Evolutionary conservation across 2,329 filamentous ascomycete species (phyloP), one percentile per base, ranked within the genome.

Genomic region (Hypoxylon sp.): DNA sequence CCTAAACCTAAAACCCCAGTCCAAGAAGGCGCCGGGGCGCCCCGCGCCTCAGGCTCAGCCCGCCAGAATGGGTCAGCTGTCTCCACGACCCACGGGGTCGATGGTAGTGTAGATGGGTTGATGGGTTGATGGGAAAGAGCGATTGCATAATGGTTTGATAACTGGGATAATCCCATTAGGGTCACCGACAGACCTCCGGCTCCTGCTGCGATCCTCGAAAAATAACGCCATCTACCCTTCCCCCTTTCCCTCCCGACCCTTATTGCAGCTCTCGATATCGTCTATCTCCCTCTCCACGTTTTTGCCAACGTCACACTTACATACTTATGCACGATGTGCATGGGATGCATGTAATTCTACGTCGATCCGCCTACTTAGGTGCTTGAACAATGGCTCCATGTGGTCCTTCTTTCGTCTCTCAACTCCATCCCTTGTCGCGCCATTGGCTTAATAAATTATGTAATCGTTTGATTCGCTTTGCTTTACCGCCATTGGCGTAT

Each of bases 271-370:
- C 30, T 67, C 48, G 54, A 63, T 63, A 65, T 65, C 61, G 65
- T 70, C 39, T 69, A 70, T 70, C 68, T 69, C 25, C 52, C 46
- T 70, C 68, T 63, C 66, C 66, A 69, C 66, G 68, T 70, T 69
- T 62, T 64, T 48, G 50, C 32, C 53, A 68, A 70, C 65, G 68
- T 69, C 68, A 68, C 66, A 69, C 63, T 63, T 65, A 70, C 65
- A 70, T 70, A 61, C 29, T 58, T 46, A 63, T 70, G 68, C 68
- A 70, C 63, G 63, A 70, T 66, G 54, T 50, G 61, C 67, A 69
- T 69, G 54, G 34, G 50, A 61, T 70, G 68, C 66, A 70, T 68
- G 66, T 65, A 69, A 69, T 70, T 64, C 19, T 32, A 61, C 60
- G 65, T 69, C 65, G 68, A 70, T 70, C 68, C 30, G 27, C 54